Evolutionary conservation across 164 flowering plant species (phyloP).

Genomic region (Tinospora cordifolia): DNA sequence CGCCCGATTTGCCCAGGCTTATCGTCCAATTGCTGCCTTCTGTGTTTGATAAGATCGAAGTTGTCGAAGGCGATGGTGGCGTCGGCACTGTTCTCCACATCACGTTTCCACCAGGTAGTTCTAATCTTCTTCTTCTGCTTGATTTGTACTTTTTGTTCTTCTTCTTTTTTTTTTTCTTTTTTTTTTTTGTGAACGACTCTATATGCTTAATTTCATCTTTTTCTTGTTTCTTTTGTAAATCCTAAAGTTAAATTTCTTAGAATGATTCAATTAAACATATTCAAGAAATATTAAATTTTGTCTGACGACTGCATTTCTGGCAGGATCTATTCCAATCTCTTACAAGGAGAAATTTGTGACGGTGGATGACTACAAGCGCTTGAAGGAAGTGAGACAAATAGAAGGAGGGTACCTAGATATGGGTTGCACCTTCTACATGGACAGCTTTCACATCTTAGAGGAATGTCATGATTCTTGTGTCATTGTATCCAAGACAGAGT

Average conservation of each 20-base stretch:
- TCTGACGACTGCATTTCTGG: too few relatives aligned
- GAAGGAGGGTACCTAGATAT: slow-evolving; percentile 13
- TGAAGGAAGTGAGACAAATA: slow-evolving; percentile 5
- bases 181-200: too few relatives aligned
- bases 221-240: too few relatives aligned
- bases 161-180: too few relatives aligned
- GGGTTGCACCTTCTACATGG: too few relatives aligned
- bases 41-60: not conserved
- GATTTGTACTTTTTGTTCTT: too few relatives aligned
- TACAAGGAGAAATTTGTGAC: slow-evolving; percentile 15
- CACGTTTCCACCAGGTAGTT: slow-evolving; percentile 3
- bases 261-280: too few relatives aligned
- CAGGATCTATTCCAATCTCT: slow-evolving; percentile 4
- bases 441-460: slow-evolving; percentile 1
- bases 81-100: slow-evolving; percentile 3
- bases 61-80: slow-evolving; percentile 9
- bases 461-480: slow-evolving; percentile 1
- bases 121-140: too few relatives aligned
- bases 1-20: not conserved
- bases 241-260: too few relatives aligned
- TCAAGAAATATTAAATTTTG: too few relatives aligned
- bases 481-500: not conserved
- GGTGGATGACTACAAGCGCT: slow-evolving; percentile 1
- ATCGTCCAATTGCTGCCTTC: not conserved
- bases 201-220: too few relatives aligned